These are phyloP conservation scores for Talaromyces ruber DNA, from an alignment of 495 filamentous ascomycete species.

Conservation along the genomic window DNA sequence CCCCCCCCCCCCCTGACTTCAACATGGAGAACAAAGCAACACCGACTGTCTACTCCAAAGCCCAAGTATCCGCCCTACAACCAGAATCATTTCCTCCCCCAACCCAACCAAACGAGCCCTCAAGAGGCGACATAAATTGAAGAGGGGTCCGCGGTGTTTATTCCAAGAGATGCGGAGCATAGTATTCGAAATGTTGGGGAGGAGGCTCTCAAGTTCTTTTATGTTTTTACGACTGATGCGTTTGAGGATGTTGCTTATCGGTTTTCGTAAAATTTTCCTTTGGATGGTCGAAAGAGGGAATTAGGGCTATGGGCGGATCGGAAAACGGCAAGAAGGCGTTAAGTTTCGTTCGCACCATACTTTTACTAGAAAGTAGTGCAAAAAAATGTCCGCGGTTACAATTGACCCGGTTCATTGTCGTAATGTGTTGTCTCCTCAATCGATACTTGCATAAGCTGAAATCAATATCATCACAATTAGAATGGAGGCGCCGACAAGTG, in stretches of 20 bases:
- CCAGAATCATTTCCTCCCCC: too few relatives aligned
- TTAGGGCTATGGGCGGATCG: neutral
- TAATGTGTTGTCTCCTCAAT: neutral
- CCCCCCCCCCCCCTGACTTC: too few relatives aligned
- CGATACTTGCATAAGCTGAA: neutral
- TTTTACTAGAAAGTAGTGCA: neutral
- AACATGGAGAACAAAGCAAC: too few relatives aligned
- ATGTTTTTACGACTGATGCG: neutral
- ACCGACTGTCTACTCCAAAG: too few relatives aligned
- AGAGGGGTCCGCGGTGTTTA: neutral
- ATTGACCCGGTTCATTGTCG: neutral
- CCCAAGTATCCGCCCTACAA: too few relatives aligned
- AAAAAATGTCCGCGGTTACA: neutral
- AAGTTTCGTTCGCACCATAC: neutral
- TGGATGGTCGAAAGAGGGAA: neutral
- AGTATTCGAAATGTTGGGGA: neutral
- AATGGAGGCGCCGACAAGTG: slow-evolving; percentile 1
- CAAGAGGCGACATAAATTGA: neutral
- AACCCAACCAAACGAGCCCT: too few relatives aligned
- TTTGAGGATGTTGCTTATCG: neutral
- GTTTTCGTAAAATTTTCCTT: neutral
- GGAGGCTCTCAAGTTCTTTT: neutral
- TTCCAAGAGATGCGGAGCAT: neutral
- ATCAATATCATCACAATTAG: neutral
- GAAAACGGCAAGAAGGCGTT: neutral